Evolutionary conservation across 805 yeast species (phyloP).

Genomic region (Saccharomycopsis vini): DNA sequence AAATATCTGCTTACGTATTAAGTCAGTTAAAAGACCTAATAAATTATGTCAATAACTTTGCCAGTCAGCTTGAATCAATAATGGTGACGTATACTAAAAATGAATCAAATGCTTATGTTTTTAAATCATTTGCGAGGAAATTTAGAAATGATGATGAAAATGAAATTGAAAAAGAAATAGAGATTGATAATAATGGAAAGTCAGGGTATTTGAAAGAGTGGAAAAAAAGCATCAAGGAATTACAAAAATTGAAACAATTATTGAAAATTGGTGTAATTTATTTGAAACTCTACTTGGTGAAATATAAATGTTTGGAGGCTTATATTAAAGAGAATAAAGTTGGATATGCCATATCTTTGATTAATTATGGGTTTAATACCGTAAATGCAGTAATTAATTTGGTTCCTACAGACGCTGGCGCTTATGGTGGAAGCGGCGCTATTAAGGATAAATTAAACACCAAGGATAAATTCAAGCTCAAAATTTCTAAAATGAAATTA

Average conservation of each 20-base stretch:
- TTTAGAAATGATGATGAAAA: background rate
- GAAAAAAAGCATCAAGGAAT: background rate
- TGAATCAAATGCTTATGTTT: no score
- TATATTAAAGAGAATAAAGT: constrained; percentile 11
- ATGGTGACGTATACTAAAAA: no score
- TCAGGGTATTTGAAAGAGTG: background rate
- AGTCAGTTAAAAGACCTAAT: constrained; percentile 4
- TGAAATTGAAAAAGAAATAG: background rate
- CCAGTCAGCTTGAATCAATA: no score
- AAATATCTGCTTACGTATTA: constrained; percentile 9
- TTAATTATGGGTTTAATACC: constrained; percentile 12
- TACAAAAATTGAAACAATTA: background rate
- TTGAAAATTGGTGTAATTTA: constrained; percentile 8
- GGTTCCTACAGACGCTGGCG: no score
- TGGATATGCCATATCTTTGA: constrained; percentile 13
- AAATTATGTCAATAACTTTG: no score
- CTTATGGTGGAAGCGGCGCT: no score
- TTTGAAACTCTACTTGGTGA: constrained; percentile 11
- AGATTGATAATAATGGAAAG: background rate
- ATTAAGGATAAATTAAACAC: no score
- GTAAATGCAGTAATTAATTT: background rate
- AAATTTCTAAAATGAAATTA: no score
- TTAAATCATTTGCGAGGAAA: no score
- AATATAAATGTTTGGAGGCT: constrained; percentile 11
- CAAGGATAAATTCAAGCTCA: no score